These are phyloP conservation scores for Neonectria faginata DNA, from an alignment of 2,329 filamentous ascomycete species.

Conservation along the genomic window DNA sequence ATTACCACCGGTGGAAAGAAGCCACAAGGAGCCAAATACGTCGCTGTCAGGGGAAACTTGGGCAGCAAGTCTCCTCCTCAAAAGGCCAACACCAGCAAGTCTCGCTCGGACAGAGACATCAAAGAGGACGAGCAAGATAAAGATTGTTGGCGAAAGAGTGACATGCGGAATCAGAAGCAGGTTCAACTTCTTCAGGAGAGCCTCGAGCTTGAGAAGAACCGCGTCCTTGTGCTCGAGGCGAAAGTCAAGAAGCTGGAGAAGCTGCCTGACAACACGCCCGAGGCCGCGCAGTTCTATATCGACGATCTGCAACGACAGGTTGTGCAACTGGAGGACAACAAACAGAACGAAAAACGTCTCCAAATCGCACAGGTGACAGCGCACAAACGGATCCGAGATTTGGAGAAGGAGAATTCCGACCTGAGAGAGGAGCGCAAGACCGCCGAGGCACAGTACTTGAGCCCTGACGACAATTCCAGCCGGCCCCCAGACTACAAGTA, in stretches of 20 bases:
- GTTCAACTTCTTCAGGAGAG: background rate
- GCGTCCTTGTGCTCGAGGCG: background rate
- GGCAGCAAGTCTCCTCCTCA: background rate
- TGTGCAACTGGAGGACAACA: background rate
- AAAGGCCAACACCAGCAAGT: background rate
- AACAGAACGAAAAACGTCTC: background rate
- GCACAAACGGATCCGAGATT: background rate
- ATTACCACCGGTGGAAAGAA: background rate
- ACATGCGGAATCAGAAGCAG: background rate
- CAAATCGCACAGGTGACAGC: background rate
- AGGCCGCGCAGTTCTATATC: background rate
- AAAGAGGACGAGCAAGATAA: background rate
- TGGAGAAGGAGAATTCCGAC: background rate
- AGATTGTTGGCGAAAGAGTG: background rate
- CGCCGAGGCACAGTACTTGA: background rate
- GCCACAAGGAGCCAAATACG: background rate
- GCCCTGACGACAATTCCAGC: background rate
- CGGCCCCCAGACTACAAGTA: background rate
- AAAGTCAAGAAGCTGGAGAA: background rate
- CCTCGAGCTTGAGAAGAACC: background rate
- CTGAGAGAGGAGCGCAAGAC: background rate
- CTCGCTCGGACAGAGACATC: background rate
- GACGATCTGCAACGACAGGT: background rate
- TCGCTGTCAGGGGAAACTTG: background rate
- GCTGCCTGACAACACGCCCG: background rate